phyloP scores from a whole-genome alignment of 2,329 filamentous ascomycete genomes.

The Trichoderma polysporum region DNA sequence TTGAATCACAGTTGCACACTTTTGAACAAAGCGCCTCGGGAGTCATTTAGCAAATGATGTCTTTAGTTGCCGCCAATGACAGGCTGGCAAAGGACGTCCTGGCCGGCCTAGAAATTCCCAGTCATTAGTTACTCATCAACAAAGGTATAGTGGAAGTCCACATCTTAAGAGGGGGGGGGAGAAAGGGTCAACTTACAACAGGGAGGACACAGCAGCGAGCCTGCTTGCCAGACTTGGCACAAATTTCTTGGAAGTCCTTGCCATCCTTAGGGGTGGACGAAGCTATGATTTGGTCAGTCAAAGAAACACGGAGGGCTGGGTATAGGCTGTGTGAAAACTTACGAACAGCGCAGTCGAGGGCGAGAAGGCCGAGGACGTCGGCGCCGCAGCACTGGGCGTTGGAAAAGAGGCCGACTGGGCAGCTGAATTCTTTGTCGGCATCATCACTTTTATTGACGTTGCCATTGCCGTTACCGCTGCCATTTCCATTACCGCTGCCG shows the following conservation, averaged over 20 bases:
- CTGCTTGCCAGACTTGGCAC: background rate
- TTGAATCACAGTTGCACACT: background rate
- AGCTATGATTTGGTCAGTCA: background rate
- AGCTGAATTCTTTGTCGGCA: too few relatives aligned
- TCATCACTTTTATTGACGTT: too few relatives aligned
- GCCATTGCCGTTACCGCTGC: background rate
- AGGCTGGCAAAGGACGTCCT: conserved; percentile 1
- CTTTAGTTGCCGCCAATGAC: background rate
- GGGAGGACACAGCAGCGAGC: conserved; percentile 21
- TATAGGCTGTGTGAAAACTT: background rate
- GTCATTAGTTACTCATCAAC: background rate
- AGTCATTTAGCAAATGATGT: background rate
- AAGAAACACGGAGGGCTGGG: background rate
- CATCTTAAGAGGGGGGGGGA: too few relatives aligned
- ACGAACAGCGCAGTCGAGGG: conserved; percentile 20
- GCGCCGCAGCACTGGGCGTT: conserved; percentile 20
- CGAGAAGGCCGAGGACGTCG: conserved; percentile 13
- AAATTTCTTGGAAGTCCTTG: background rate
- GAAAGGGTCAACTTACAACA: conserved; percentile 17
- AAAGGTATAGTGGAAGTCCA: background rate
- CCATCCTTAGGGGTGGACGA: background rate
- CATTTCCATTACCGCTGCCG: background rate
- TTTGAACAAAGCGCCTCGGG: background rate
- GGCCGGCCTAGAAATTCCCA: background rate
- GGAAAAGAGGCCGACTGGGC: background rate